These are phyloP conservation scores for Breviolum minutum DNA, from an alignment of 73 alveolate species.

Conservation along the genomic window DNA sequence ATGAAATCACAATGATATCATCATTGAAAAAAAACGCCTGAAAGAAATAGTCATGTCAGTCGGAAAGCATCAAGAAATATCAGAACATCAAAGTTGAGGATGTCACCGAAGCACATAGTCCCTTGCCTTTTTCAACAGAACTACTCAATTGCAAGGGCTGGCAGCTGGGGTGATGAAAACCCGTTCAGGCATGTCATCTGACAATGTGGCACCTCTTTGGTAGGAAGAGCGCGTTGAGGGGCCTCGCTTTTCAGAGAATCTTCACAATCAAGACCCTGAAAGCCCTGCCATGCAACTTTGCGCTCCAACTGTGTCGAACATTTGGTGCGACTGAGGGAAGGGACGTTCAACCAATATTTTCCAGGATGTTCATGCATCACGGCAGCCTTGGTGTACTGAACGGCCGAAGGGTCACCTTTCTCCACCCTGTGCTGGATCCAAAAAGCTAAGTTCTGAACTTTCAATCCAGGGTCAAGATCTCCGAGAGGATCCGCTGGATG, in stretches of 20 bases:
- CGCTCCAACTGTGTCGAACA: background rate
- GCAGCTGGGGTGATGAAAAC: background rate
- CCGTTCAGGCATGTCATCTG: background rate
- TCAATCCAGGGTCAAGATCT: conserved; percentile 77
- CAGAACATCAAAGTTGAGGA: background rate
- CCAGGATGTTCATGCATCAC: conserved; percentile 68
- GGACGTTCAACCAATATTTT: conserved; percentile 60
- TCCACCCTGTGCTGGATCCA: background rate
- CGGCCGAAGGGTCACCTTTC: no score
- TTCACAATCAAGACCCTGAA: background rate
- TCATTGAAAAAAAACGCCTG: background rate
- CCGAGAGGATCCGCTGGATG: conserved; percentile 90
- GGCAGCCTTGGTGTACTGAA: conserved; percentile 34
- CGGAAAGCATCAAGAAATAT: background rate
- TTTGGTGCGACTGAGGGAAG: background rate
- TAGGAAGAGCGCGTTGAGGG: conserved; percentile 71
- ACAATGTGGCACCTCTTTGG: conserved; percentile 33
- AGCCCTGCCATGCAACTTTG: background rate
- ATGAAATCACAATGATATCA: background rate
- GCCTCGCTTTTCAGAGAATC: conserved; percentile 1
- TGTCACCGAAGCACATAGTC: conserved; percentile 70
- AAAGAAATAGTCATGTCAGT: background rate
- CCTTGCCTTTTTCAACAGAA: conserved; percentile 32
- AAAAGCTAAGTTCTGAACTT: background rate
- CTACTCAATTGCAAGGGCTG: background rate